Base-by-base conservation (phyloP, 2,329 filamentous ascomycete species). In the Lecanicillium sp. region DNA sequence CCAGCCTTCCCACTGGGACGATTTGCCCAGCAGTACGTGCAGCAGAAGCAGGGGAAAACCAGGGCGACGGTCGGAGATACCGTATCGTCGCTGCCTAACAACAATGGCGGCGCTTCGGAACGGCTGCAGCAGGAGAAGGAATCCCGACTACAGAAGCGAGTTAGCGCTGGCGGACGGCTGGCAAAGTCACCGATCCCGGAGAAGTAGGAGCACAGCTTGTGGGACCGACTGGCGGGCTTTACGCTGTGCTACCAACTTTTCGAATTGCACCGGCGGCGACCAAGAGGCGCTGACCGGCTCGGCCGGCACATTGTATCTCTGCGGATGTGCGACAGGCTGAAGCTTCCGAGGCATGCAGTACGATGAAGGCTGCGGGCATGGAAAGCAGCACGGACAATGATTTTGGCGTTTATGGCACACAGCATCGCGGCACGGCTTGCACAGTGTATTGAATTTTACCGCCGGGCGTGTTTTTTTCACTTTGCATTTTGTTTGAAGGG, bases 1-100 rank as follows among this genome's bases (percentile, higher is more conserved):
- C 86, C 89, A 1, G 83, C 87, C 0, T 89, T 97, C 48, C 87
- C 88, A 1, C 72, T 98, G 10, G 88, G 87, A 44, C 71, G 77
- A 9, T 82, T 81, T 33, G 90, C 92, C 3, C 81, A 85, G 53
- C 61, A 84, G 25, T 98, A 96, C 52, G 69, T 97, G 34, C 88
- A 94, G 48, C 80, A 88, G 62, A 95, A 81, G 58, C 67, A 73
- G 43, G 64, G 71, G 40, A 65, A 72, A 46, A 48, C 47, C 4
- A 58, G 63, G 47, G 57, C 62, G 43, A 62, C 60, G 56, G 78
- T 55, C 13, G 53, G 54, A 44, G 84, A 87, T 54, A 75, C 71
- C 8, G 58, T 84, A 19, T 70, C 74, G 1, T 75, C 81, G 1
- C 61, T 87, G 28, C 78, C 84, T 13, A 52, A 50, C 18, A 52